Conservation (phyloP, 2,329 filamentous ascomycete species). For the Pseudopyricularia javanii region DNA sequence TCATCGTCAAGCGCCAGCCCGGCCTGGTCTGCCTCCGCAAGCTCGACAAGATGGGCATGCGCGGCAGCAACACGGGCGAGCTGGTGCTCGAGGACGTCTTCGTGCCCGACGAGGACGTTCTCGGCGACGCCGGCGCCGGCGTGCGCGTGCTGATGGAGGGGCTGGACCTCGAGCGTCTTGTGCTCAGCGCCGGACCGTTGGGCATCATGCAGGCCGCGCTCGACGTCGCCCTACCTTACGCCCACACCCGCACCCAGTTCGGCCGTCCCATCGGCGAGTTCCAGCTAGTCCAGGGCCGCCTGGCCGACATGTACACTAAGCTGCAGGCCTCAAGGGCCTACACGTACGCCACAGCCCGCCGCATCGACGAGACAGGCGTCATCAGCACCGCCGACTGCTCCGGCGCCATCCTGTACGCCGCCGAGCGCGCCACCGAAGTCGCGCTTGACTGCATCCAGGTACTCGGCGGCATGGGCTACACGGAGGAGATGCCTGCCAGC, state of each 20-base stretch:
- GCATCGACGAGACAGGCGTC: conserved; percentile 62
- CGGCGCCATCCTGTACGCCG: conserved; percentile 84
- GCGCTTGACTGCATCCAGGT: conserved; percentile 83
- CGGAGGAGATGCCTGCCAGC: conserved; percentile 89
- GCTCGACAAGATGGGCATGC: conserved; percentile 96
- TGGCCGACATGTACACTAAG: conserved; percentile 97
- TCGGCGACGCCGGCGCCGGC: conserved; percentile 70
- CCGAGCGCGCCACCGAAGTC: conserved; percentile 79
- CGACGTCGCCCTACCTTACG: conserved; percentile 78
- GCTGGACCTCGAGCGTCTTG: conserved; percentile 83
- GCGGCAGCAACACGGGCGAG: conserved; percentile 92
- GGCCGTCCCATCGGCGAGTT: conserved; percentile 77
- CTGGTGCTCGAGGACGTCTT: conserved; percentile 85
- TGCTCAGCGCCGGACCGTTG: conserved; percentile 79
- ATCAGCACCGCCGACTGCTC: conserved; percentile 88
- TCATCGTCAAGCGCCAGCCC: conserved; percentile 65
- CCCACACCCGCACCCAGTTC: conserved; percentile 84
- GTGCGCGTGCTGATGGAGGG: conserved; percentile 93
- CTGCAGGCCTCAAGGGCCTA: conserved; percentile 74
- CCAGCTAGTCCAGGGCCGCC: conserved; percentile 82
- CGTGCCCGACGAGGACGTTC: conserved; percentile 68
- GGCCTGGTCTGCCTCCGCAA: conserved; percentile 85
- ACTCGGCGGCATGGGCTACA: conserved; percentile 88
- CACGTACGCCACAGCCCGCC: conserved; percentile 70
- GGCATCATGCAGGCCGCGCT: conserved; percentile 90